Percentiles rank a stretch among this genome's conserved stretches.
phyloP scores from a whole-genome alignment of 169 alveolate species.

The Plasmodium vivax region DNA sequence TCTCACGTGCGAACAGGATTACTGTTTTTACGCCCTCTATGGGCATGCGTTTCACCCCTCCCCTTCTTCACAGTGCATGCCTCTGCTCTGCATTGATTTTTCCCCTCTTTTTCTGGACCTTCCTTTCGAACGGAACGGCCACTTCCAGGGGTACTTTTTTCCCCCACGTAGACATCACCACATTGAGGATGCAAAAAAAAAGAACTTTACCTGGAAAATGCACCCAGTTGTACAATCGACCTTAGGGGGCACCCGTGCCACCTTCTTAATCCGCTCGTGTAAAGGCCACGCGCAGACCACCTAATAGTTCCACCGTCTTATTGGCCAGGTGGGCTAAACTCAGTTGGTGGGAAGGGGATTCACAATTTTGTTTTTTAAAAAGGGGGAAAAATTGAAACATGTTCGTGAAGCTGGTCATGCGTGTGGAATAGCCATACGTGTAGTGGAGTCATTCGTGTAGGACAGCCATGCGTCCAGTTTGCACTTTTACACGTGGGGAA shows the following conservation, averaged over 20 bases:
- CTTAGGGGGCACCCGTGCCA: not conserved
- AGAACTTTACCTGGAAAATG: not conserved
- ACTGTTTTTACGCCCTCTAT: not conserved
- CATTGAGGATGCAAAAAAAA: not conserved
- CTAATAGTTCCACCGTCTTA: not conserved
- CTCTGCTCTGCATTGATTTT: not conserved
- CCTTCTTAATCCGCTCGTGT: not conserved
- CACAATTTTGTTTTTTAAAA: not conserved
- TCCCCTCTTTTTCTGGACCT: not conserved
- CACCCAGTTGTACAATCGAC: not conserved
- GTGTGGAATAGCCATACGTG: not conserved
- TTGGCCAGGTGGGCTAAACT: not conserved
- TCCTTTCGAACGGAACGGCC: not conserved
- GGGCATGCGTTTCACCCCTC: not conserved
- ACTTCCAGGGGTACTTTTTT: not conserved
- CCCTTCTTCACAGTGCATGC: not conserved
- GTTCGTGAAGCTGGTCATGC: not conserved
- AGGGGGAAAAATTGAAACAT: not conserved
- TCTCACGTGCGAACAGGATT: not conserved
- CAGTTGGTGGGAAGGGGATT: not conserved
- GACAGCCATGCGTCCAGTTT: not conserved
- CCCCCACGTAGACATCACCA: not conserved
- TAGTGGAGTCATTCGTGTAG: too few relatives aligned
- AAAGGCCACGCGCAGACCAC: not conserved
- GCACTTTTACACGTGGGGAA: not conserved